A percentile compares a stretch with the other conserved stretches of the same genome.
Conservation (phyloP, 805 yeast genomes). For the Kluyveromyces lactis region DNA sequence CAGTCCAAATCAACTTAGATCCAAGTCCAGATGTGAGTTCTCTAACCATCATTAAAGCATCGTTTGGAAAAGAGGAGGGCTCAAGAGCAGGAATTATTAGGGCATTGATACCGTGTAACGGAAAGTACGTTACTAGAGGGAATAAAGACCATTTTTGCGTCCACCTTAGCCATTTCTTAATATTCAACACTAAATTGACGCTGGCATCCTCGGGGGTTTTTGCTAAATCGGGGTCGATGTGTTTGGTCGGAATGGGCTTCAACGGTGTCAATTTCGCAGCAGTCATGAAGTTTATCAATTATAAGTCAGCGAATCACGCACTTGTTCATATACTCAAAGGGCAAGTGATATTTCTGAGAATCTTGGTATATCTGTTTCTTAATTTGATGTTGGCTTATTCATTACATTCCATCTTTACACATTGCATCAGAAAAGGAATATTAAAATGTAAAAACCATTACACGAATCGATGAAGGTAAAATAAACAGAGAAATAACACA, state of each 20-base stretch:
- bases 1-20: constrained; percentile 10
- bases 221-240: constrained; percentile 4
- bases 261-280: not conserved
- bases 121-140: constrained; percentile 18
- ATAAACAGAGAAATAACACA: too few relatives aligned
- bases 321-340: too few relatives aligned
- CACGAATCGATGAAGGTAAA: too few relatives aligned
- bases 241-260: constrained; percentile 9
- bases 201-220: not conserved
- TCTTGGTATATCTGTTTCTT: too few relatives aligned
- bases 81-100: constrained; percentile 15
- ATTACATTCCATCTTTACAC: too few relatives aligned
- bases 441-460: too few relatives aligned
- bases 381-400: too few relatives aligned
- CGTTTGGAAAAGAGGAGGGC: constrained; percentile 17
- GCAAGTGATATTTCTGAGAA: too few relatives aligned
- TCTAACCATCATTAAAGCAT: constrained; percentile 21
- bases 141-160: constrained; percentile 18
- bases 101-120: constrained; percentile 20
- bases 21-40: constrained; percentile 17
- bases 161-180: constrained; percentile 6
- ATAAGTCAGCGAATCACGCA: too few relatives aligned
- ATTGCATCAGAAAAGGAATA: too few relatives aligned
- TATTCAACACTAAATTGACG: too few relatives aligned
- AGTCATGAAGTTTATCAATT: not conserved